A percentile compares a stretch with the other conserved stretches of the same genome.
Conservation (phyloP, 495 filamentous ascomycete species). For the Hypomontagnella monticulosa region DNA sequence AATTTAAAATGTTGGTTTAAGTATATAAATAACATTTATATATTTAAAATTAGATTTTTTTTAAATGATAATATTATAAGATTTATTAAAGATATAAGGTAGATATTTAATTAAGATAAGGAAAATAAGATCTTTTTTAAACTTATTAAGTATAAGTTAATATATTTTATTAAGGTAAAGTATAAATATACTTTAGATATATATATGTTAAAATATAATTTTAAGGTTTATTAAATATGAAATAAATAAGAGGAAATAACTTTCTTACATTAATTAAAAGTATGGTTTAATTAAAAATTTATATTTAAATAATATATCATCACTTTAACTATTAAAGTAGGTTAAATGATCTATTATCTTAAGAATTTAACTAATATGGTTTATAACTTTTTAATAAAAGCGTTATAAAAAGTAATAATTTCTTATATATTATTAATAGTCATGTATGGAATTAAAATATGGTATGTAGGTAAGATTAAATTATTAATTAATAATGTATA, state of each 20-base stretch:
- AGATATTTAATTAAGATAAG: background rate
- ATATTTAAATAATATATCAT: conserved; percentile 1
- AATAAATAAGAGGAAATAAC: background rate
- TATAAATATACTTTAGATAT: background rate
- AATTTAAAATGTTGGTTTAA: background rate
- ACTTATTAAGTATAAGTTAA: background rate
- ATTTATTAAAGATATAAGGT: background rate
- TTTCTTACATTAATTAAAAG: background rate
- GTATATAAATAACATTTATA: background rate
- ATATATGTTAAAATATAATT: background rate
- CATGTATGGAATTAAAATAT: background rate
- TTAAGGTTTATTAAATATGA: background rate
- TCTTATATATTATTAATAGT: conserved; percentile 1
- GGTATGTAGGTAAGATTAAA: background rate
- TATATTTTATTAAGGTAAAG: conserved; percentile 3
- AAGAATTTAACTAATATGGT: conserved; percentile 2
- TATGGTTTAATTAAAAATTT: conserved; percentile 1
- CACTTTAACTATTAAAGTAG: background rate
- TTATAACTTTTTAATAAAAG: background rate
- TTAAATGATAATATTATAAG: conserved; percentile 1
- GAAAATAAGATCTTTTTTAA: conserved; percentile 4
- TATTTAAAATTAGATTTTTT: background rate
- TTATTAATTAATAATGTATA: conserved; percentile 1
- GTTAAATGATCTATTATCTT: background rate
- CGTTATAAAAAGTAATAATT: background rate